Conservation (phyloP, 352 stramenopile species). For the Globisporangium takayamanum region DNA sequence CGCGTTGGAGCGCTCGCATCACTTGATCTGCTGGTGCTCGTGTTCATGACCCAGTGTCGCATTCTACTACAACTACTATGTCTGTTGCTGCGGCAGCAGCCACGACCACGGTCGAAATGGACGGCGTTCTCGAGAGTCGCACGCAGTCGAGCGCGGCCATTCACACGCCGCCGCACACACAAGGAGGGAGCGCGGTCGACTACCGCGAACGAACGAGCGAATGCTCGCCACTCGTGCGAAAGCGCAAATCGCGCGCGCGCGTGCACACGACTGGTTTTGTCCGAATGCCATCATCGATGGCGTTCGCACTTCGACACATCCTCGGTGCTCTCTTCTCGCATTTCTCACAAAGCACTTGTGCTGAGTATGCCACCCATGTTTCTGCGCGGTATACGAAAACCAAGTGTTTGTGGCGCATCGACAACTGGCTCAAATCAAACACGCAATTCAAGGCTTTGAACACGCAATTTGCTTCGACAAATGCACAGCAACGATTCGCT, state of each 20-base stretch:
- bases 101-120: too few species aligned
- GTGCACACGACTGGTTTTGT: too few species aligned
- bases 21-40: neutral
- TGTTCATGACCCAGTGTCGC: slow-evolving; percentile 7
- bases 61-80: neutral
- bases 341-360: neutral
- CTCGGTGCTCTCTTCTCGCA: neutral
- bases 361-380: neutral
- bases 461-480: slow-evolving; percentile 7
- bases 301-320: neutral
- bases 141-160: too few species aligned
- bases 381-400: neutral
- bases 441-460: slow-evolving; percentile 8
- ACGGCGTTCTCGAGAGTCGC: too few species aligned
- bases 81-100: too few species aligned
- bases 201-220: too few species aligned
- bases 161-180: too few species aligned
- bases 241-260: too few species aligned
- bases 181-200: too few species aligned
- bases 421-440: slow-evolving; percentile 10
- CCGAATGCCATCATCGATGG: too few species aligned
- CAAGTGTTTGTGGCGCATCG: neutral
- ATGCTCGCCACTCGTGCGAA: too few species aligned
- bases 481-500: neutral
- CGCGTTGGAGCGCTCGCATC: neutral